phyloP scores from a whole-genome alignment of 768 basidiomycete species.

The Scleroderma citrinum region DNA sequence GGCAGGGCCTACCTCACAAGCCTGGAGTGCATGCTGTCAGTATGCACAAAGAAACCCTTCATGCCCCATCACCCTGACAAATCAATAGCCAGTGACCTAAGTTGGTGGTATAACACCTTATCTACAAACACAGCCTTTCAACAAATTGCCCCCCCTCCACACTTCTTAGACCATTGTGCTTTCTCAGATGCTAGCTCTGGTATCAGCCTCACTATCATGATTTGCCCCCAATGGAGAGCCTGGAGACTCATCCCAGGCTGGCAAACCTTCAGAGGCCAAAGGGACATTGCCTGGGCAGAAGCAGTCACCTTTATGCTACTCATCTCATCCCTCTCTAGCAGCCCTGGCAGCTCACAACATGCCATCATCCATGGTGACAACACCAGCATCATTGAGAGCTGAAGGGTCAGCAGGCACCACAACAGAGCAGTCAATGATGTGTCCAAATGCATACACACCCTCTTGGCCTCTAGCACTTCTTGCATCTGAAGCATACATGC shows the following conservation, averaged over 20 bases:
- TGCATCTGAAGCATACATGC: conserved; percentile 5
- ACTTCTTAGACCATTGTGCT: neutral
- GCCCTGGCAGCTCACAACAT: too few species aligned
- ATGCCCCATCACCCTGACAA: conserved; percentile 16
- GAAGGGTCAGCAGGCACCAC: conserved; percentile 3
- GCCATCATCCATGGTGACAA: conserved; percentile 10
- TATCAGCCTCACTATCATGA: conserved; percentile 6
- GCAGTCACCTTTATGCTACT: conserved; percentile 13
- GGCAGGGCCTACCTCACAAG: conserved; percentile 38
- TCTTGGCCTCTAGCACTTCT: neutral
- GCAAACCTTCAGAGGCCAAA: neutral
- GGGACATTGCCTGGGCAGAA: conserved; percentile 15
- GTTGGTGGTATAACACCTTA: neutral
- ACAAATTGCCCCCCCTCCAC: conserved; percentile 3
- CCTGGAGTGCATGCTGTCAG: conserved; percentile 32
- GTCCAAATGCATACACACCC: conserved; percentile 2
- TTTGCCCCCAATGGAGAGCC: neutral
- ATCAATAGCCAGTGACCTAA: neutral
- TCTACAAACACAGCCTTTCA: neutral
- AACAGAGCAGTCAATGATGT: conserved; percentile 9
- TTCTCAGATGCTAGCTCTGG: conserved; percentile 6
- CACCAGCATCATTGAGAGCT: conserved; percentile 8
- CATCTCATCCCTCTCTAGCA: neutral
- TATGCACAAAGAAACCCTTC: conserved; percentile 26
- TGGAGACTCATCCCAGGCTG: conserved; percentile 10